Base-by-base conservation (phyloP, 495 filamentous ascomycete species). In the Xylaria nigripes region DNA sequence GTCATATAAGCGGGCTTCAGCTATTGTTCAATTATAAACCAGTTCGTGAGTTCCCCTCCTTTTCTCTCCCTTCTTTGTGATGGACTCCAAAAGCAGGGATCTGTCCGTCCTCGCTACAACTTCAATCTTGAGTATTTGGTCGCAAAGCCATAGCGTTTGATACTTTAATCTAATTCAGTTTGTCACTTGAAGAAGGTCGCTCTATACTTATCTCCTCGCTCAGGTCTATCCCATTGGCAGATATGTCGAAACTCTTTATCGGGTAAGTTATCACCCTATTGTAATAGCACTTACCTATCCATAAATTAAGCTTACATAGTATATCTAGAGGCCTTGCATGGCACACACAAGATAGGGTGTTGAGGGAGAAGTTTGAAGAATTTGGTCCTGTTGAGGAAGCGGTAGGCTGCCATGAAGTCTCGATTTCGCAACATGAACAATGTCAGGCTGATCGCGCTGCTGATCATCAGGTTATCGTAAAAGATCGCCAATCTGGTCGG, bases 401-500 rank as follows among this genome's bases (percentile, higher is more conserved):
- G 54, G 92, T 97, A 77, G 68, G 88, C 82, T 25, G 41, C 6
- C 34, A 16, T 13, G 3, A n/a, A 21, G 15, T 13, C 18, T 32
- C 32, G 1, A 19, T 54, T 27, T 6, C 18, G 3, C 23, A n/a
- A 19, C 1, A 19, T 13, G 13, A 42, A 27, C 5, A 15, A 30
- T 24, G 34, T 5, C 29, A 24, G 45, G 54, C 65, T 65, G 48
- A 69, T 64, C 9, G 27, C 62, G 43, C 45, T 36, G 19, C 36
- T 15, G 9, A 30, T 29, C n/a, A 2, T 44, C 48, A 98, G 93
- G 85, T 95, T 58, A 92, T 99, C 53, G 90, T 97, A 62, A 97
- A 95, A 76, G 93, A 99, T 68, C 90, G 89, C 60, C 91, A 96
- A 65, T 96, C 93, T 57, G 82, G 87, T 54, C 89, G 94, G 67